Base-by-base conservation (phyloP, 2,329 filamentous ascomycete species). In the Pseudogymnoascus sp. region DNA sequence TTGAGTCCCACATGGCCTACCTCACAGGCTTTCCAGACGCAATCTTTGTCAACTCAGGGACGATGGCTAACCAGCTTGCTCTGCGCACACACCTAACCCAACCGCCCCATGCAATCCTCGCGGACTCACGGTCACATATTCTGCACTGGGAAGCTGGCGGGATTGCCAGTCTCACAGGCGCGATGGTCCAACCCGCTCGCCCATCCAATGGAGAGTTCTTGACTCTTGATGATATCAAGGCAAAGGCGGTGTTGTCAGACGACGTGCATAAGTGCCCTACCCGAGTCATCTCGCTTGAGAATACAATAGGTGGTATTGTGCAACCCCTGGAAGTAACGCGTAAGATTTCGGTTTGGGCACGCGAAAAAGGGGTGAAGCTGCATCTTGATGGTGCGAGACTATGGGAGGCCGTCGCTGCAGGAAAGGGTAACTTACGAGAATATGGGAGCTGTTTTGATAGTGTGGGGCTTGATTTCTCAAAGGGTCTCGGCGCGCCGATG, bases 51-150 rank as follows among this genome's bases (percentile, higher is more conserved):
- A 80, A 95, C 63, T 94, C 90, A 0, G 93, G 93, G 3, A 96
- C 92, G 4, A 96, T 96, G 92, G 92, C 91, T 41, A 97, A 97
- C 76, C 92, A 96, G 73, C 79, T 97, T 15, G 87, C 89, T 0
- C 81, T 96, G 42, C 85, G 92, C 39, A 82, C 89, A 1, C 88
- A 94, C 63, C 81, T 97, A 12, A 82, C 80, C 0, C 88, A 90
- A 64, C 92, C 92, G 12, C 93, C 93, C 0, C 86, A 96, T 72
- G 83, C 84, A 6, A 84, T 97, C 4, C 77, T 97, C 7, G 91
- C 89, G 68, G 92, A 97, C 72, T 79, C 86, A 66, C 83, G 91
- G 35, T 84, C 86, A 4, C 93, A 97, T 72, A 89, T 97, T 63
- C 78, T 90, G 63, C 80, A 85, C 41, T 86, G 81, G 66, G 85